Percentiles rank a stretch among this genome's conserved stretches.
Evolutionary conservation across 441 rosid genomes (phyloP).

Genomic region (Gossypium lobatum): DNA sequence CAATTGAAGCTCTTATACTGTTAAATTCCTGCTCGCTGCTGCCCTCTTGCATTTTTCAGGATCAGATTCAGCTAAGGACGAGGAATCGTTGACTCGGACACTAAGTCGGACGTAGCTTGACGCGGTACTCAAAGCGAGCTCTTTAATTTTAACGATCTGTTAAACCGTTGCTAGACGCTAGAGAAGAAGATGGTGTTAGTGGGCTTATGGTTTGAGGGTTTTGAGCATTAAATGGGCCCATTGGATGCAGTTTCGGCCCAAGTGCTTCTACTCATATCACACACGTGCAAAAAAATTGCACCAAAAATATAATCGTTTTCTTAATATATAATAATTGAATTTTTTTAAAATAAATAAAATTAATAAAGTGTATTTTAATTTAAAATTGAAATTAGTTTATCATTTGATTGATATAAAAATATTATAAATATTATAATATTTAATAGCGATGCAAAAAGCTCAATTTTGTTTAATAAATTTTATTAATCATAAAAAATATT

Average conservation of each 20-base stretch:
- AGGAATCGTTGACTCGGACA: neutral
- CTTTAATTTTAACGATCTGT: neutral
- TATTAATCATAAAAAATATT: too few species aligned
- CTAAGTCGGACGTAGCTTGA: neutral
- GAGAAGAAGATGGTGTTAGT: neutral
- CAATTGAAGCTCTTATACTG: slow-evolving; percentile 22
- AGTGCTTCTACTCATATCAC: neutral
- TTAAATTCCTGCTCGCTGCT: slow-evolving; percentile 24
- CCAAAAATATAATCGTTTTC: too few species aligned
- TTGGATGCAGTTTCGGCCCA: neutral
- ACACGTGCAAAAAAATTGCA: too few species aligned
- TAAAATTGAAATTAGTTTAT: too few species aligned
- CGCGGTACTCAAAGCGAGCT: slow-evolving; percentile 5
- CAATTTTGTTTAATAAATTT: too few species aligned
- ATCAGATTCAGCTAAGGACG: neutral
- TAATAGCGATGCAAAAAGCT: too few species aligned
- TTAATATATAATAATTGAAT: too few species aligned
- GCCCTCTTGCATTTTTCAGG: neutral
- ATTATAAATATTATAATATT: too few species aligned
- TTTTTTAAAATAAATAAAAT: too few species aligned
- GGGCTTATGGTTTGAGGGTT: neutral
- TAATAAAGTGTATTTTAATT: too few species aligned
- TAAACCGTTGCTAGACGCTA: neutral
- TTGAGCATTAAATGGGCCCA: neutral
- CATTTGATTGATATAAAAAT: too few species aligned